phyloP scores from a whole-genome alignment of 2,329 filamentous ascomycete genomes.

The Colletotrichum nymphaeae region DNA sequence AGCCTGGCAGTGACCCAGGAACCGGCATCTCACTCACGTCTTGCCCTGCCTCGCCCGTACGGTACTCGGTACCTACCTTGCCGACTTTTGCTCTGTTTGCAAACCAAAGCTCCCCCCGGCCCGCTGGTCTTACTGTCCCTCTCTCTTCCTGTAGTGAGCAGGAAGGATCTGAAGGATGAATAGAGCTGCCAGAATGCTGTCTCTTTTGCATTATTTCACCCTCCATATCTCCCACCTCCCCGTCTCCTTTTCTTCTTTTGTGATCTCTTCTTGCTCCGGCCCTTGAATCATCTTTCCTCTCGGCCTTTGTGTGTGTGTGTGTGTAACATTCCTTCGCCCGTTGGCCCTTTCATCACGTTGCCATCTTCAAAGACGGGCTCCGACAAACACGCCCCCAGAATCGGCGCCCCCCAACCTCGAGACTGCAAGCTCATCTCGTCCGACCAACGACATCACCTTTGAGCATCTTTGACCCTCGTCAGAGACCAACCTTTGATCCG shows the following conservation, averaged over 20 bases:
- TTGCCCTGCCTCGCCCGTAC: not conserved
- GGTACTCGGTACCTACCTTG: constrained; percentile 12
- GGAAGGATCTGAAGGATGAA: constrained; percentile 16
- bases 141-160: constrained; percentile 9
- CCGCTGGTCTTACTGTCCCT: constrained; percentile 10
- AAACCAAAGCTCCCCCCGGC: constrained; percentile 13
- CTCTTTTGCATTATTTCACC: constrained; percentile 22
- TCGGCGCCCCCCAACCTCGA: not conserved
- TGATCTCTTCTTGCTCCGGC: not conserved
- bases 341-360: not conserved
- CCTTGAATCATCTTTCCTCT: not conserved
- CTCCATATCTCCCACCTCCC: not conserved
- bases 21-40: not conserved
- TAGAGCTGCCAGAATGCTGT: constrained; percentile 14
- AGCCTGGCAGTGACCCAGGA: too few species aligned
- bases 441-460: constrained; percentile 15
- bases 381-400: constrained; percentile 19
- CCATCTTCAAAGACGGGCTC: constrained; percentile 16
- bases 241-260: not conserved
- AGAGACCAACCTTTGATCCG: constrained; percentile 21
- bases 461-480: constrained; percentile 23
- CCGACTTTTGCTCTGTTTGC: constrained; percentile 4
- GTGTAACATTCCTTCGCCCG: constrained; percentile 9
- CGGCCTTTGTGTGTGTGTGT: not conserved
- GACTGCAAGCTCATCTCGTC: constrained; percentile 18